Conservation (phyloP, 2,329 filamentous ascomycete genomes). For the Xylaria sp. region DNA sequence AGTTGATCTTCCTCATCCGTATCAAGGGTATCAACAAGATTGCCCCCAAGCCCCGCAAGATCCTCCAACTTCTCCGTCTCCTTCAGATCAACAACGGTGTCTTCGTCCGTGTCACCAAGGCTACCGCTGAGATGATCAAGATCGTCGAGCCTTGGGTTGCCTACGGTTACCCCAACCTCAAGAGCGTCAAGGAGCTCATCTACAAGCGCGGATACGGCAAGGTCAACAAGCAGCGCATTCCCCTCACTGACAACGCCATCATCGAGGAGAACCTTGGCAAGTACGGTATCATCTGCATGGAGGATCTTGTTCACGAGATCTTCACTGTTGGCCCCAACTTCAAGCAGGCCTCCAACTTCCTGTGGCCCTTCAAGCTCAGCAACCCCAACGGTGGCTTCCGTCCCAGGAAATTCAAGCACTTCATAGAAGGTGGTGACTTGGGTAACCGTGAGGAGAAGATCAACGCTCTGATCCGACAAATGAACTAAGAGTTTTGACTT, state of each 20-base stretch:
- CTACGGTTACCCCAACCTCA: slow-evolving; percentile 99
- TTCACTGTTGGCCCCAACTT: slow-evolving; percentile 99
- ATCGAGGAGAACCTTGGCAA: slow-evolving; percentile 97
- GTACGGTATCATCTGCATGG: slow-evolving; percentile 99
- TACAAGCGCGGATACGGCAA: slow-evolving; percentile 99
- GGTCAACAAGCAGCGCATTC: slow-evolving; percentile 96
- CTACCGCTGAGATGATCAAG: slow-evolving; percentile 96
- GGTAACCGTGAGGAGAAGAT: slow-evolving; percentile 99
- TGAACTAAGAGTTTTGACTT: slow-evolving; percentile 77
- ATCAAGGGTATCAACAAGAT: slow-evolving; percentile 99
- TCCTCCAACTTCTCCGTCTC: slow-evolving; percentile 98
- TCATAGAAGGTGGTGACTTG: slow-evolving; percentile 97
- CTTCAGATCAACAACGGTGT: slow-evolving; percentile 99
- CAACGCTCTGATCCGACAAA: slow-evolving; percentile 95
- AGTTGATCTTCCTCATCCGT: slow-evolving; percentile 96
- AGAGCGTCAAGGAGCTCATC: slow-evolving; percentile 98
- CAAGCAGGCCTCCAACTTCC: slow-evolving; percentile 99
- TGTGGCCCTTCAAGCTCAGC: slow-evolving; percentile 99
- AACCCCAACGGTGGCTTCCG: slow-evolving; percentile 98
- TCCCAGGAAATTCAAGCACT: slow-evolving; percentile 98
- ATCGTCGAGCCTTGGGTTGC: slow-evolving; percentile 99
- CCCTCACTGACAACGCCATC: slow-evolving; percentile 96
- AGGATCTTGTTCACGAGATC: slow-evolving; percentile 99
- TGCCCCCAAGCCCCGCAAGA: slow-evolving; percentile 99
- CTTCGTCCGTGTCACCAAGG: slow-evolving; percentile 98